Evolutionary conservation across 805 yeast genomes (phyloP).

Genomic region (Priceomyces medius): DNA sequence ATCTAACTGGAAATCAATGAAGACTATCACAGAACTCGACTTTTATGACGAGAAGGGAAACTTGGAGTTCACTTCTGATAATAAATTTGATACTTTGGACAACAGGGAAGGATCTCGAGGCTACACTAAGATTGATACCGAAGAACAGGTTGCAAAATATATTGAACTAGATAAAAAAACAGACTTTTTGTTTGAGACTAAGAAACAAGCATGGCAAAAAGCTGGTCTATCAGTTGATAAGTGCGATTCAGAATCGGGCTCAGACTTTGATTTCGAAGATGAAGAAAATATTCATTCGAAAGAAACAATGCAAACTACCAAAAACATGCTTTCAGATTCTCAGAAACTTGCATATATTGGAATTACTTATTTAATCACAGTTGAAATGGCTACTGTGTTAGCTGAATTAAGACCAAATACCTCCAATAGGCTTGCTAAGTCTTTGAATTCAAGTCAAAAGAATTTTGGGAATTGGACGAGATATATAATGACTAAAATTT

Average conservation of each 20-base stretch:
- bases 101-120: constrained; percentile 34
- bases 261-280: constrained; percentile 30
- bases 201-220: constrained; percentile 15
- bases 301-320: constrained; percentile 78
- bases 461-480: constrained; percentile 84
- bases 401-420: constrained; percentile 50
- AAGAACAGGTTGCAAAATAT: constrained; percentile 79
- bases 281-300: constrained; percentile 48
- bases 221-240: constrained; percentile 29
- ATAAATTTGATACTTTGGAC: constrained; percentile 41
- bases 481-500: constrained; percentile 65
- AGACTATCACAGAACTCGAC: constrained; percentile 72
- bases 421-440: constrained; percentile 54
- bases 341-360: constrained; percentile 94
- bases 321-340: constrained; percentile 72
- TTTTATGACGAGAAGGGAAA: constrained; percentile 81
- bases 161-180: constrained; percentile 49
- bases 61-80: constrained; percentile 42
- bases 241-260: constrained; percentile 14
- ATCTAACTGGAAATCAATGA: constrained; percentile 81
- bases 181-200: constrained; percentile 44
- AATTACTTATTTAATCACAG: constrained; percentile 68
- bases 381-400: constrained; percentile 78
- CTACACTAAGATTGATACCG: constrained; percentile 85
- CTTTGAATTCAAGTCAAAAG: constrained; percentile 66